Base-by-base conservation (phyloP, 2,329 filamentous ascomycete genomes). In the Fusarium protoensiforme region DNA sequence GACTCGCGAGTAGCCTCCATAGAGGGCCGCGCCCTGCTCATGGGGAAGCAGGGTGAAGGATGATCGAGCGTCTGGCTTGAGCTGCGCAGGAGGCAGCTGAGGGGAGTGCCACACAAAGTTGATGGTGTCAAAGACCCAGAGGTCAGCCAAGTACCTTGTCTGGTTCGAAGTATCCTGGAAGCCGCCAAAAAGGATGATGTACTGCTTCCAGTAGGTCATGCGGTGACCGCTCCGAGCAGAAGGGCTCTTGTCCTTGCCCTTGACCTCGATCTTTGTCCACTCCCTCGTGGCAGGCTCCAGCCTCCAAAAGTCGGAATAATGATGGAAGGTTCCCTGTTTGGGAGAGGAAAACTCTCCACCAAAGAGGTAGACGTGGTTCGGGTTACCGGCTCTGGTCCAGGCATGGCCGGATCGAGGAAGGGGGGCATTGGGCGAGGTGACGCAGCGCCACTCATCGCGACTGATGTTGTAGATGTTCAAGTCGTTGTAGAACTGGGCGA, bases 241-340 rank as follows among this genome's bases (percentile, higher is more conserved):
- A 41, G 96, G 96, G 38, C 89, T 88, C 81, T 93, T 94, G 64
- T 94, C 93, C 84, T 90, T 90, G 67, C 93, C 93, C 85, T 90
- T 90, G 77, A 87, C 88, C 81, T 99, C 96, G 36, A 99, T 87
- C 69, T 95, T 93, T 65, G 91, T 93, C 96, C 96, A 99, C 85
- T 99, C 96, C 77, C 95, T 89, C 9, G 90, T 92, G 10, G 88
- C 89, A 1, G 96, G 93, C 79, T 98, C 95, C 48, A 98, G 88
- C 58, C 93, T 89, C 96, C 96, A 99, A 81, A 99, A 98, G 84
- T 98, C 96, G 79, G 97, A 98, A 85, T 99, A 99, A 83, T 99
- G 96, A 82, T 99, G 98, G 79, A 99, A 99, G 0, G 96, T 98
- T 5, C 96, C 96, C 83, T 98, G 96, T 81, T 98, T 98, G 3